A percentile compares a stretch with the other conserved stretches of the same genome.
phyloP scores from a whole-genome alignment of 345 rosid genomes.

The Aegle marmelos region DNA sequence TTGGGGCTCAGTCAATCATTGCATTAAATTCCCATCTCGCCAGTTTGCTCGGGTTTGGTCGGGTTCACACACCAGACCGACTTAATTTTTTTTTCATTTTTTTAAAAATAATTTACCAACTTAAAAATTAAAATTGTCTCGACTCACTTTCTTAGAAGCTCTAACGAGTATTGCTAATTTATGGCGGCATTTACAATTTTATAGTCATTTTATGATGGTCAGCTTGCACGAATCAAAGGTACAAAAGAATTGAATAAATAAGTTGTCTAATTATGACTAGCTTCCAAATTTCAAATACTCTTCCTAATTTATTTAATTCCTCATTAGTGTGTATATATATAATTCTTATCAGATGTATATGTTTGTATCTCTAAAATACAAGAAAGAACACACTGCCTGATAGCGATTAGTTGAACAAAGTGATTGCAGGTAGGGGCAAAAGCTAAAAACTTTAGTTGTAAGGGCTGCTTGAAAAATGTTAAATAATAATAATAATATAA shows the following conservation, averaged over 20 bases:
- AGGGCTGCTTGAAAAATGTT: too few species aligned
- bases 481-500: too few species aligned
- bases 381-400: too few species aligned
- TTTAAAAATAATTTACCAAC: background rate
- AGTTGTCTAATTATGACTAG: background rate
- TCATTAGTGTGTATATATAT: too few species aligned
- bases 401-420: too few species aligned
- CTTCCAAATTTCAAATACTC: background rate
- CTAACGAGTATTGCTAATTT: background rate
- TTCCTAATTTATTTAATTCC: too few species aligned
- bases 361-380: too few species aligned
- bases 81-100: background rate
- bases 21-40: slow-evolving; percentile 27
- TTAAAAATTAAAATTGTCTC: background rate
- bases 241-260: background rate
- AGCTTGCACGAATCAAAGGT: background rate
- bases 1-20: slow-evolving; percentile 36
- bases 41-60: slow-evolving; percentile 35
- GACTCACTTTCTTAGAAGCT: slow-evolving; percentile 10
- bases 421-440: too few species aligned
- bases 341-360: too few species aligned
- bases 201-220: background rate
- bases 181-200: background rate
- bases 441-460: too few species aligned
- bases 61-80: slow-evolving; percentile 37